Conservation (phyloP, 208 protist species). For the Trypanosoma brucei region DNA sequence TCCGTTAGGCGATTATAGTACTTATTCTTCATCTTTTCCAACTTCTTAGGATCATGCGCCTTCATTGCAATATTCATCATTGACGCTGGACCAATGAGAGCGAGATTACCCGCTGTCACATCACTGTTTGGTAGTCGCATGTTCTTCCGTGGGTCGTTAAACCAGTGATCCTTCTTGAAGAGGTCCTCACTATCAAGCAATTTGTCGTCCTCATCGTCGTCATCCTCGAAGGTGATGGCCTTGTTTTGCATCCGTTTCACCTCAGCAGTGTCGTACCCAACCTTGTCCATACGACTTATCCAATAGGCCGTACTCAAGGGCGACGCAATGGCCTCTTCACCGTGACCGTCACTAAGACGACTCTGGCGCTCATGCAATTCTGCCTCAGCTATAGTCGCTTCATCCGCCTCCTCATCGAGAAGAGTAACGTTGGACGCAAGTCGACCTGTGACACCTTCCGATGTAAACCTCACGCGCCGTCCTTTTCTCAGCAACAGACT, state of each 20-base stretch:
- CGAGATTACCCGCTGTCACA: conserved; percentile 74
- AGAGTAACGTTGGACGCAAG: conserved; percentile 70
- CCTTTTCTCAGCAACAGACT: conserved; percentile 56
- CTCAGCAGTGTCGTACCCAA: conserved; percentile 80
- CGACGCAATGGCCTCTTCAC: conserved; percentile 76
- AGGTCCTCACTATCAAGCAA: conserved; percentile 80
- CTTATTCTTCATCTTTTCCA: conserved; percentile 85
- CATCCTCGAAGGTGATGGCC: conserved; percentile 58
- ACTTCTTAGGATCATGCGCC: conserved; percentile 67
- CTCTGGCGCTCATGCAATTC: conserved; percentile 45
- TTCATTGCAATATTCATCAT: conserved; percentile 90
- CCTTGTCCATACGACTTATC: conserved; percentile 77
- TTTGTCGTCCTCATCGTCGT: conserved; percentile 55
- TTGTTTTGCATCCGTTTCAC: conserved; percentile 70
- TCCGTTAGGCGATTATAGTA: conserved; percentile 77
- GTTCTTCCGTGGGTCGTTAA: conserved; percentile 83
- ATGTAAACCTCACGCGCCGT: conserved; percentile 64
- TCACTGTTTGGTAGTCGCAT: conserved; percentile 74
- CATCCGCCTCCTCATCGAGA: conserved; percentile 56
- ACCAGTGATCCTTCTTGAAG: conserved; percentile 88
- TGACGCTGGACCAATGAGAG: conserved; percentile 76
- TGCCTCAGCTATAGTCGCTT: conserved; percentile 36
- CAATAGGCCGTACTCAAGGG: conserved; percentile 87
- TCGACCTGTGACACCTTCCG: conserved; percentile 52
- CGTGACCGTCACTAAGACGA: conserved; percentile 58